phyloP scores from a whole-genome alignment of 345 rosid species.

The sweet orange (Citrus sinensis) region DNA sequence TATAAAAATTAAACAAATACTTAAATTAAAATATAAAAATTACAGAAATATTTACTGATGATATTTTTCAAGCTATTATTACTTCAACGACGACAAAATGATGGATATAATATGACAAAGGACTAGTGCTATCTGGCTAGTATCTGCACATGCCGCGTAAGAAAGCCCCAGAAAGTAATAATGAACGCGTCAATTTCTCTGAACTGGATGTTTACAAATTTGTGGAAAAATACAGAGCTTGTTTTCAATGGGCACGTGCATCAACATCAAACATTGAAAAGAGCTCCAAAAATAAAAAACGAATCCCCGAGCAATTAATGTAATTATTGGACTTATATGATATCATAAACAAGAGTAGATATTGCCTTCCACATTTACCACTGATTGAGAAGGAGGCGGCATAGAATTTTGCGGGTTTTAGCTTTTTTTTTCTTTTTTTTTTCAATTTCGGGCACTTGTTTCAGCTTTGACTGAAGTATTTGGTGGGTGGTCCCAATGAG shows the following conservation, averaged over 20 bases:
- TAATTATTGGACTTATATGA: neutral
- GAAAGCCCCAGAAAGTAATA: neutral
- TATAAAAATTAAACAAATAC: too few relatives aligned
- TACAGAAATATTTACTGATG: too few relatives aligned
- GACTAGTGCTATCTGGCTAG: too few relatives aligned
- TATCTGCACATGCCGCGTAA: neutral
- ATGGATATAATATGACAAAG: too few relatives aligned
- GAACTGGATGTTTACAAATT: neutral
- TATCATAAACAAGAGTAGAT: neutral
- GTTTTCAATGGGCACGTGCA: neutral
- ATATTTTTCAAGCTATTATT: too few relatives aligned
- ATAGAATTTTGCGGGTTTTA: neutral
- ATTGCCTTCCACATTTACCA: neutral
- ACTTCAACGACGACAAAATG: too few relatives aligned
- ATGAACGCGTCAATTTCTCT: neutral
- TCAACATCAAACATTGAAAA: neutral
- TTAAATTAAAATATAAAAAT: too few relatives aligned
- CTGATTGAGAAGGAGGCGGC: neutral
- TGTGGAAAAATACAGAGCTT: neutral
- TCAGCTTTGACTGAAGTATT: too few relatives aligned
- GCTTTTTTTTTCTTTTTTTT: neutral
- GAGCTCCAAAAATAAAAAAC: too few relatives aligned
- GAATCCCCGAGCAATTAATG: neutral
- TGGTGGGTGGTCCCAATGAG: too few relatives aligned
- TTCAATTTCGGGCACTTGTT: too few relatives aligned